phyloP scores from a whole-genome alignment of 2,329 filamentous ascomycete genomes.

The Fusarium keratoplasticum region DNA sequence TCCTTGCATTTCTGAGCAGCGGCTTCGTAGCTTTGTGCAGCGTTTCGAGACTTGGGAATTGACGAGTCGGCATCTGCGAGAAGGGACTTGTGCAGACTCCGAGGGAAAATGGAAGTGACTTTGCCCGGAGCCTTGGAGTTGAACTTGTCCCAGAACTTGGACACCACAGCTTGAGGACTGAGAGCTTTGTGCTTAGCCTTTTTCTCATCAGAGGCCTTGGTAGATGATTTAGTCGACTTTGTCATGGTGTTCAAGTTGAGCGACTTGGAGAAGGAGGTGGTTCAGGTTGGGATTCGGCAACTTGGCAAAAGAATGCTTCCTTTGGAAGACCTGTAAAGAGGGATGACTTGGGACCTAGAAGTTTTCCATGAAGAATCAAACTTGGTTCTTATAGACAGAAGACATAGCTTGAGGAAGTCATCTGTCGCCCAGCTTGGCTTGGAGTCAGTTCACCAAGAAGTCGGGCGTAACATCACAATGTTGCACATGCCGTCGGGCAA shows the following conservation, averaged over 20 bases:
- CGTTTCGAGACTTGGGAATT: conserved; percentile 49
- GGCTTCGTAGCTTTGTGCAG: conserved; percentile 55
- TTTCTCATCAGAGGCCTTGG: background rate
- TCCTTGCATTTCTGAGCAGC: conserved; percentile 55
- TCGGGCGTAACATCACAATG: conserved; percentile 11
- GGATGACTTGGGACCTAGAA: background rate
- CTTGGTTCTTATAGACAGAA: conserved; percentile 24
- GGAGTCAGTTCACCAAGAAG: conserved; percentile 21
- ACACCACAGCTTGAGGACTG: conserved; percentile 54
- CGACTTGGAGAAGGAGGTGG: background rate
- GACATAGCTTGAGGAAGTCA: background rate
- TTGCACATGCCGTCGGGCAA: conserved; percentile 29
- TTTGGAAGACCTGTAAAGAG: background rate
- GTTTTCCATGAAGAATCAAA: background rate
- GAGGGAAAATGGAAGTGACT: conserved; percentile 58
- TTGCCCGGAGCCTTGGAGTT: conserved; percentile 56
- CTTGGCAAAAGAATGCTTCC: background rate
- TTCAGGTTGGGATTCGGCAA: background rate
- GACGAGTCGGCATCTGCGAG: conserved; percentile 37
- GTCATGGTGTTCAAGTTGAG: background rate
- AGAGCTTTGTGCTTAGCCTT: conserved; percentile 36
- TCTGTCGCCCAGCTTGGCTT: conserved; percentile 17
- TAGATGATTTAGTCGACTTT: background rate
- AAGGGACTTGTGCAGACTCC: conserved; percentile 52
- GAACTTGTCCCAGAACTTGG: conserved; percentile 57